A percentile compares a stretch with the other conserved stretches of the same genome.
Evolutionary conservation across 805 yeast species (phyloP).

Genomic region (Nematodospora valgi): DNA sequence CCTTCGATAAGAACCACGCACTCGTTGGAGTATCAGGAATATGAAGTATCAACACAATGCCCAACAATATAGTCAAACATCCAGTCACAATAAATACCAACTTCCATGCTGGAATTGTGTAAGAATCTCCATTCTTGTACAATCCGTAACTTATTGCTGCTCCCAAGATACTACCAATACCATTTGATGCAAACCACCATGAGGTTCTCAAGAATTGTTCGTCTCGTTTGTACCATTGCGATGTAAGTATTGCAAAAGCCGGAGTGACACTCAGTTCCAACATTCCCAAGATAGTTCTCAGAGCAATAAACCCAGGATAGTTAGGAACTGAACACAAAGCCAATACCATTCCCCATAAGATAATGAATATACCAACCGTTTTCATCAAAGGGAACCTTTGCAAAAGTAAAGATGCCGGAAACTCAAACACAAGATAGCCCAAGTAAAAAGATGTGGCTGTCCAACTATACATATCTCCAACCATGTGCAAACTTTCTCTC

Average conservation of each 20-base stretch:
- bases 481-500: constrained; percentile 33
- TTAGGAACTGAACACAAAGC: constrained; percentile 51
- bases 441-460: constrained; percentile 41
- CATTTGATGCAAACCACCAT: constrained; percentile 34
- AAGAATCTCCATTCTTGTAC: constrained; percentile 32
- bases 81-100: constrained; percentile 60
- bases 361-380: constrained; percentile 43
- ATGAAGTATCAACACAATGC: constrained; percentile 44
- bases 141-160: constrained; percentile 54
- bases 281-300: constrained; percentile 37
- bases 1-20: constrained; percentile 37
- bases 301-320: constrained; percentile 38
- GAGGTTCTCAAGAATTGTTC: constrained; percentile 35
- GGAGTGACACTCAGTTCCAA: constrained; percentile 40
- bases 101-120: constrained; percentile 55
- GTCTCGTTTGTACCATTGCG: constrained; percentile 32
- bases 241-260: constrained; percentile 32
- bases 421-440: constrained; percentile 60
- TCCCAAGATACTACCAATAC: constrained; percentile 38
- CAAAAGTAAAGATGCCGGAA: constrained; percentile 42
- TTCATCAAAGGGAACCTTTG: constrained; percentile 60
- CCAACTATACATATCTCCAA: constrained; percentile 34
- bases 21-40: constrained; percentile 34
- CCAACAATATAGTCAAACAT: constrained; percentile 49
- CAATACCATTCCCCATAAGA: constrained; percentile 63